phyloP scores from a whole-genome alignment of 768 basidiomycete species.

The Mycena galericulata region DNA sequence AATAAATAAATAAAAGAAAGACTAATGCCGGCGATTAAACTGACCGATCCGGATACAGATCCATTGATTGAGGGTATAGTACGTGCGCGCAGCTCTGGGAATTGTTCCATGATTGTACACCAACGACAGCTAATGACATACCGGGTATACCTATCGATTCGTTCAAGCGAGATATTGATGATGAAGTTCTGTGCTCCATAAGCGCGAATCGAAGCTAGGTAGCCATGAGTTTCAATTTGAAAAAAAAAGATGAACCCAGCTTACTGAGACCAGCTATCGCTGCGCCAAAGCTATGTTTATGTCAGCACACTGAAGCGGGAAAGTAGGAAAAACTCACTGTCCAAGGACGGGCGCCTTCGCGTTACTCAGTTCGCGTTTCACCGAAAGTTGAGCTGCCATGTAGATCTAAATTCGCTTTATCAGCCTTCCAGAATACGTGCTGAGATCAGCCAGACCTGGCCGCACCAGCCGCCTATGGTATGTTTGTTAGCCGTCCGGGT shows the following conservation, averaged over 20 bases:
- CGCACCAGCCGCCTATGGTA: too few relatives aligned
- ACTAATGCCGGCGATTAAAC: too few relatives aligned
- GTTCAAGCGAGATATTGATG: conserved; percentile 45
- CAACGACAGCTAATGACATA: conserved; percentile 37
- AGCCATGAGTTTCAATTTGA: conserved; percentile 18
- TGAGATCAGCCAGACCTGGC: too few relatives aligned
- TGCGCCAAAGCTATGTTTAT: conserved; percentile 57
- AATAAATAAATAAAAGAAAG: neutral
- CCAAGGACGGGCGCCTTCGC: conserved; percentile 48
- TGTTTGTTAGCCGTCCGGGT: too few relatives aligned
- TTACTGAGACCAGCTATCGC: conserved; percentile 68
- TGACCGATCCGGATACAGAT: conserved; percentile 46
- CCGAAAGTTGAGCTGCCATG: conserved; percentile 58
- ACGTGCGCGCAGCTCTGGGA: conserved; percentile 41
- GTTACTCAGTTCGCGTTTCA: conserved; percentile 62
- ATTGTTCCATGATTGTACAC: conserved; percentile 37
- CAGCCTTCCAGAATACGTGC: too few relatives aligned
- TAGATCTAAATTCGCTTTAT: too few relatives aligned
- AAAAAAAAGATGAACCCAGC: conserved; percentile 14
- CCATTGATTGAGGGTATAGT: conserved; percentile 55
- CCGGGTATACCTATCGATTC: conserved; percentile 54
- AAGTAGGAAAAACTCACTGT: conserved; percentile 53
- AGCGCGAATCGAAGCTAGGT: conserved; percentile 58
- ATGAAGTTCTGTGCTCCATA: conserved; percentile 58
- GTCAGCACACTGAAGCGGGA: neutral